Conservation (phyloP, 345 rosid genomes). For the Lumnitzera littorea region DNA sequence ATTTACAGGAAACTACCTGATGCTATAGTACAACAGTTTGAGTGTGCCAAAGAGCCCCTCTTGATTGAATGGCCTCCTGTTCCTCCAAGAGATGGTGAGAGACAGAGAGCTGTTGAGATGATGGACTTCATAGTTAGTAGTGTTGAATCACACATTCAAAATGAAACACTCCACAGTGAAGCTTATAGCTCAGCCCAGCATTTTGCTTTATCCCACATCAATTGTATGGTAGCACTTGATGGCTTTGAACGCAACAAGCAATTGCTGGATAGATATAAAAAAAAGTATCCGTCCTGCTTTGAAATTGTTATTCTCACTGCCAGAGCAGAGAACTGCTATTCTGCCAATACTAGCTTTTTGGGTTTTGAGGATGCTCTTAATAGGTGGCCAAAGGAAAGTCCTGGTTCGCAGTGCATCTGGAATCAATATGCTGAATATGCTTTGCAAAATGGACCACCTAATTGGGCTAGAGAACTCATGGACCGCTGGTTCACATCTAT, state of each 20-base stretch:
- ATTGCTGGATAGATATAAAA: constrained; percentile 45
- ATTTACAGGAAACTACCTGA: constrained; percentile 96
- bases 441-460: constrained; percentile 38
- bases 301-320: constrained; percentile 63
- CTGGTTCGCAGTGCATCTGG: constrained; percentile 78
- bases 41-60: constrained; percentile 64
- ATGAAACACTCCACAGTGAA: constrained; percentile 20
- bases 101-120: constrained; percentile 42
- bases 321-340: constrained; percentile 35
- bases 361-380: constrained; percentile 65
- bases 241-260: constrained; percentile 34
- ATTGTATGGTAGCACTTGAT: constrained; percentile 51
- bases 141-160: constrained; percentile 19
- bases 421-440: constrained; percentile 81
- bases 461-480: constrained; percentile 50
- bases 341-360: constrained; percentile 20
- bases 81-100: constrained; percentile 43
- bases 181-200: constrained; percentile 30
- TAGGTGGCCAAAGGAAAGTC: constrained; percentile 56
- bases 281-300: constrained; percentile 53
- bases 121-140: constrained; percentile 40
- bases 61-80: constrained; percentile 69
- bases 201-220: constrained; percentile 54
- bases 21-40: constrained; percentile 57
- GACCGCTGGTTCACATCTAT: constrained; percentile 53